phyloP scores from a whole-genome alignment of 1,284 basidiomycete genomes.

The Ceratobasidium sp. region DNA sequence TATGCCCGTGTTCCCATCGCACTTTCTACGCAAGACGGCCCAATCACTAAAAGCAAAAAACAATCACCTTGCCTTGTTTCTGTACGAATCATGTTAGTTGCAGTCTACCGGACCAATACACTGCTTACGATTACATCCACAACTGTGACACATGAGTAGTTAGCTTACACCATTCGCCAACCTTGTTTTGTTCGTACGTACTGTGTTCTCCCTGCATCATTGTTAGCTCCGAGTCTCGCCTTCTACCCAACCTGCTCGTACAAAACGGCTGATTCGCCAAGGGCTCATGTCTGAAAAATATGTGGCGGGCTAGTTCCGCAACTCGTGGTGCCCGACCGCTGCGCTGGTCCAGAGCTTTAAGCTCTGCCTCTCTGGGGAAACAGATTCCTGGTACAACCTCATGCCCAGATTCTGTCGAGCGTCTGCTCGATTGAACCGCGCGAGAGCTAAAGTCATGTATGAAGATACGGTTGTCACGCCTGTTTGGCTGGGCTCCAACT shows the following conservation, averaged over 20 bases:
- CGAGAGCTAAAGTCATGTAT: not conserved
- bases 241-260: not conserved
- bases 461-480: not conserved
- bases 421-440: not conserved
- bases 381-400: not conserved
- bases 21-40: not conserved
- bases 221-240: not conserved
- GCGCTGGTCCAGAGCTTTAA: not conserved
- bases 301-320: not conserved
- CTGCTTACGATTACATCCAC: not conserved
- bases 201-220: slow-evolving; percentile 16
- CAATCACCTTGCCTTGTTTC: not conserved
- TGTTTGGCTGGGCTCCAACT: not conserved
- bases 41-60: not conserved
- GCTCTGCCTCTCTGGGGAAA: not conserved
- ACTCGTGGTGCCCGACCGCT: not conserved
- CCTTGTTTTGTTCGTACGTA: not conserved
- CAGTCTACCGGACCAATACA: not conserved
- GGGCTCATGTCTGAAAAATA: not conserved
- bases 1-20: too few relatives aligned
- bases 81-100: not conserved
- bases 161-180: not conserved
- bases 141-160: not conserved
- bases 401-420: not conserved
- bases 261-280: slow-evolving; percentile 11